Conservation (phyloP, 192 early-diverging fungal species). For the Backusella circina region DNA sequence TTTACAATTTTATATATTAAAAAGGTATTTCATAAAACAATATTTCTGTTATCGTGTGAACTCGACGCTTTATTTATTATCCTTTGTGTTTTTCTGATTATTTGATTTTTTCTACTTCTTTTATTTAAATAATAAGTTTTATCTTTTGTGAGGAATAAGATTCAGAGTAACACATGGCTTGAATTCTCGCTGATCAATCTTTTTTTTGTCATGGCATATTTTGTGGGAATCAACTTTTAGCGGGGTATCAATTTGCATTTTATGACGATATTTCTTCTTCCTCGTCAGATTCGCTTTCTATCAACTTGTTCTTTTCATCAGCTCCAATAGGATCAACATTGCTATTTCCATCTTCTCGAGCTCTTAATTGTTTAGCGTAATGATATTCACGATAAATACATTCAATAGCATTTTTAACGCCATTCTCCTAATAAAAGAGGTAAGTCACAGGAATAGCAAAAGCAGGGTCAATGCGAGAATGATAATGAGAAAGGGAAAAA, state of each 20-base stretch:
- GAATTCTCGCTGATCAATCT: conserved; percentile 4
- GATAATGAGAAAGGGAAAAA: not conserved
- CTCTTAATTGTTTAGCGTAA: conserved; percentile 33
- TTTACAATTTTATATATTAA: conserved; percentile 1
- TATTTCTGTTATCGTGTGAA: not conserved
- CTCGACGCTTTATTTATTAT: not conserved
- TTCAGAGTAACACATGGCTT: not conserved
- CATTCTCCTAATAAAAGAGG: conserved; percentile 42
- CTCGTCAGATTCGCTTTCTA: not conserved
- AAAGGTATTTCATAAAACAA: not conserved
- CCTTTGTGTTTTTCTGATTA: not conserved
- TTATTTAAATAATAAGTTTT: not conserved
- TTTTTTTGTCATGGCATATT: not conserved
- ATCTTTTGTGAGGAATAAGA: not conserved
- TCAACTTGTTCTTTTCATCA: not conserved
- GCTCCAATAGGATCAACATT: not conserved
- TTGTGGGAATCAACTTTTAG: not conserved
- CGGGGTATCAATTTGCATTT: not conserved
- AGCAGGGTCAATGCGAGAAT: not conserved
- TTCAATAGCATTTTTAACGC: conserved; percentile 50
- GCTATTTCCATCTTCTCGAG: not conserved
- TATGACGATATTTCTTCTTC: not conserved
- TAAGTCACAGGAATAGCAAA: not conserved
- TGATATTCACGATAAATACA: conserved; percentile 57
- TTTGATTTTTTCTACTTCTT: not conserved